phyloP scores from a whole-genome alignment of 177 flowering plant genomes.

The Vitis hybrid region DNA sequence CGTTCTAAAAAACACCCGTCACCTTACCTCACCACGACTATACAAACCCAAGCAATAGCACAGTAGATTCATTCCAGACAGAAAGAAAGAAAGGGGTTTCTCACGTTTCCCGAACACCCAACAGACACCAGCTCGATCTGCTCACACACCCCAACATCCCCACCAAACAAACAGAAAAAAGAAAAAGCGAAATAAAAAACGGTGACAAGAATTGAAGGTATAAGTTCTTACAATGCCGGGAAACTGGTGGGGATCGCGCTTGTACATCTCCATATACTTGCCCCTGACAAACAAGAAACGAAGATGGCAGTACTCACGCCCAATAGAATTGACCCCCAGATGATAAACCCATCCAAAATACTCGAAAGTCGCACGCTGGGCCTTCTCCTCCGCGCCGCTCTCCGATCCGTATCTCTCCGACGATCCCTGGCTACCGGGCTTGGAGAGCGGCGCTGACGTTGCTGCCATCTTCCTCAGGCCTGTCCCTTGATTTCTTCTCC shows the following conservation, averaged over 20 bases:
- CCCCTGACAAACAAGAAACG: conserved; percentile 69
- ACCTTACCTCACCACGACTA: no score
- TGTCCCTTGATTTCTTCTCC: not conserved
- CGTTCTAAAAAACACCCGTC: no score
- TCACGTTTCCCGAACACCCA: no score
- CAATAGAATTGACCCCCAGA: conserved; percentile 71
- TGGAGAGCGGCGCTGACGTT: conserved; percentile 5
- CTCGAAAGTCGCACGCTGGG: conserved; percentile 28
- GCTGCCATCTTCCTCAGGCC: not conserved
- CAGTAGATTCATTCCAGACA: no score
- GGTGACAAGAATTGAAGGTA: not conserved
- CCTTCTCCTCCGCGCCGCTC: conserved; percentile 18
- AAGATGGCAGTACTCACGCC: conserved; percentile 81
- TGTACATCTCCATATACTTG: conserved; percentile 74
- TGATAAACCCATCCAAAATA: conserved; percentile 88
- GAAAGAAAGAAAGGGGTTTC: no score
- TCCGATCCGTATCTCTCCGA: conserved; percentile 16
- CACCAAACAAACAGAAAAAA: not conserved
- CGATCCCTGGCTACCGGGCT: conserved; percentile 19
- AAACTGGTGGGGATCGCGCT: conserved; percentile 75
- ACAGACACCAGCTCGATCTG: no score
- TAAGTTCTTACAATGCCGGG: conserved; percentile 68
- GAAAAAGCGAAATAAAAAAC: not conserved
- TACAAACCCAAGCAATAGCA: no score
- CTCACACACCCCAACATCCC: not conserved